Evolutionary conservation across 345 rosid species (phyloP), one percentile per base, ranked within the genome.

Genomic region (Dimocarpus longan): DNA sequence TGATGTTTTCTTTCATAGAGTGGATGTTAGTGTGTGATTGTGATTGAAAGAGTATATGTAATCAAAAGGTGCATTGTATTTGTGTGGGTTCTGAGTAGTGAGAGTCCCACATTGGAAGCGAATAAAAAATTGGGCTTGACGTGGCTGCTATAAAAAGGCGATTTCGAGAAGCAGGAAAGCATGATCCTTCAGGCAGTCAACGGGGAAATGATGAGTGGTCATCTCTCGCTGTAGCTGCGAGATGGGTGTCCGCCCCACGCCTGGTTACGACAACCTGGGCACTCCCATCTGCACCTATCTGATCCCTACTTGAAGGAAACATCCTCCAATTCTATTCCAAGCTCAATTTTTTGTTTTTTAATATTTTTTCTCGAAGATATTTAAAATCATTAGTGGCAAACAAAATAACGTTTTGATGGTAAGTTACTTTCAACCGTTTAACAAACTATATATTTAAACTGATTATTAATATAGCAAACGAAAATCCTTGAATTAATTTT

Each of bases 111-210:
- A 87, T 80, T 67, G 90, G 1, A 1, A 4, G 21, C 16, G 0
- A 22, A 32, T 3, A 6, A 0, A 8, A 18, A 5, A 5, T 21
- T 15, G 59, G 71, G 69, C 13, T 28, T 32, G 70, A 56, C 8
- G n/a, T 16, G 1, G 6, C 10, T 4, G 4, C 0, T 75, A 80
- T 82, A 90, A 78, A 74, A 0, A 0, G n/a, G 28, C 0, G 32
- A 12, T 13, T 22, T 11, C 2, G 0, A 0, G 0, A 0, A 0
- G 0, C 0, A 0, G 0, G 0, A 0, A 0, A 0, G 0, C 2
- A 70, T 89, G 92, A 87, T 90, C 93, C 93, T 90, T 89, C 92
- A 82, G 89, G 88, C 85, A 76, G 88, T 68, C n/a, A 78, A 83
- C 79, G 89, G 92, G 90, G 91, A 85, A 57, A 64, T 87, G 93